Base-by-base conservation (phyloP, 139 green algal genomes). In the Closterium sp. region DNA sequence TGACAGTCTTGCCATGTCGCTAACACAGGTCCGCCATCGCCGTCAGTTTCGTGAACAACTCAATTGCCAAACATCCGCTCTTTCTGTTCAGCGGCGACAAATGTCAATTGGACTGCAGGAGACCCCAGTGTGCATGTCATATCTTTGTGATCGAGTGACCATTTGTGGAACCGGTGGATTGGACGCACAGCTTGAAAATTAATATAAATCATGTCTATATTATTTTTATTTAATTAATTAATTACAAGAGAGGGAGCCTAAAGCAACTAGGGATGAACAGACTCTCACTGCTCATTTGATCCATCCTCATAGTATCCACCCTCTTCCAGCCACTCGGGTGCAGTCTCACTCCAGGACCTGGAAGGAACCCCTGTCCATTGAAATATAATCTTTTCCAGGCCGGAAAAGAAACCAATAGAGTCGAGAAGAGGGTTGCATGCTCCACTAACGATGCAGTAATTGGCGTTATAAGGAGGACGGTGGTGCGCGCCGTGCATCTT, bases 361-460 rank as follows among this genome's bases (percentile, higher is more conserved):
- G 98, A 98, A 95, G 97, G 96, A 10, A 99, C 97, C 0, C 98
- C 97, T 11, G 96, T 98, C 27, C 3, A 2, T 0, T 91, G 92
- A 42, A 94, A 90, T 2, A 99, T 92, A 1, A 95, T 87, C 17
- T 89, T 70, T 95, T 99, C 97, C 34, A 98, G 45, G 85, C 30
- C 89, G 21, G 93, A 93, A 90, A 98, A 97, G 88, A 98, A 95
- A 29, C 94, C 93, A 1, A 84, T 91, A 24, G 90, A 70, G 93
- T 99, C 98, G 91, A 99, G 95, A 11, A 96, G 62, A 0, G 90
- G 88, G 95, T 99, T 99, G 96, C 97, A 99, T 90, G 95, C 91
- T 31, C 98, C 98, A 29, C 90, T 97, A 9, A 99, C 98, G 88
- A 99, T 99, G 95, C 96, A 98, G 96, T 99, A 99, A 95, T 99